phyloP scores from a whole-genome alignment of 176 grass and related monocot species.

The Carex cristatella region DNA sequence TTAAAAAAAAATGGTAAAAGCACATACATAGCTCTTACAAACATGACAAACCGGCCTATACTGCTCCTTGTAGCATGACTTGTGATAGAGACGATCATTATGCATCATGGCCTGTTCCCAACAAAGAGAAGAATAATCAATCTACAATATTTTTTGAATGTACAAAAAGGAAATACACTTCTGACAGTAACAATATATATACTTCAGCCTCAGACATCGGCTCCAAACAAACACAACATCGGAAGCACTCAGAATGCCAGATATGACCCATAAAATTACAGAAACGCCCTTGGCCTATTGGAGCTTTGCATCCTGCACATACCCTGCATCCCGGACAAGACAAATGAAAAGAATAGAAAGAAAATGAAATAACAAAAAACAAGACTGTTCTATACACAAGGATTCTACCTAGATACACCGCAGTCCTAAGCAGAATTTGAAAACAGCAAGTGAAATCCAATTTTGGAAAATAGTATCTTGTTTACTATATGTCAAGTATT shows the following conservation, averaged over 20 bases:
- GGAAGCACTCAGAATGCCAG: constrained; percentile 92
- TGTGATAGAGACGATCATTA: constrained; percentile 67
- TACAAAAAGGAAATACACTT: constrained; percentile 1
- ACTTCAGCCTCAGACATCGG: constrained; percentile 87
- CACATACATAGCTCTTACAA: constrained; percentile 70
- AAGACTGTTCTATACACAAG: neutral
- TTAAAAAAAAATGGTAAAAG: neutral
- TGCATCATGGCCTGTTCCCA: constrained; percentile 68
- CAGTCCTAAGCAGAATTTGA: neutral
- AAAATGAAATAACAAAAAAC: neutral
- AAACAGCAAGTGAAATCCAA: neutral
- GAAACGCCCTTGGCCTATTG: constrained; percentile 65
- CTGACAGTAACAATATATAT: neutral
- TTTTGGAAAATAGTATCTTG: neutral
- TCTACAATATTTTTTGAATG: constrained; percentile 10
- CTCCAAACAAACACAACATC: constrained; percentile 70
- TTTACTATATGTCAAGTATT: neutral
- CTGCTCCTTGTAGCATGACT: constrained; percentile 66
- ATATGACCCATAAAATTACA: constrained; percentile 70
- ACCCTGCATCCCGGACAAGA: constrained; percentile 33
- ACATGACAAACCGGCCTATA: constrained; percentile 84
- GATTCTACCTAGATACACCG: neutral
- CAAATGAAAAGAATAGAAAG: neutral
- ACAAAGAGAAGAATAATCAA: constrained; percentile 9
- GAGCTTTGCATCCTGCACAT: constrained; percentile 65